Conservation (phyloP, 495 filamentous ascomycete species). For the Opeltia flavorubescens region DNA sequence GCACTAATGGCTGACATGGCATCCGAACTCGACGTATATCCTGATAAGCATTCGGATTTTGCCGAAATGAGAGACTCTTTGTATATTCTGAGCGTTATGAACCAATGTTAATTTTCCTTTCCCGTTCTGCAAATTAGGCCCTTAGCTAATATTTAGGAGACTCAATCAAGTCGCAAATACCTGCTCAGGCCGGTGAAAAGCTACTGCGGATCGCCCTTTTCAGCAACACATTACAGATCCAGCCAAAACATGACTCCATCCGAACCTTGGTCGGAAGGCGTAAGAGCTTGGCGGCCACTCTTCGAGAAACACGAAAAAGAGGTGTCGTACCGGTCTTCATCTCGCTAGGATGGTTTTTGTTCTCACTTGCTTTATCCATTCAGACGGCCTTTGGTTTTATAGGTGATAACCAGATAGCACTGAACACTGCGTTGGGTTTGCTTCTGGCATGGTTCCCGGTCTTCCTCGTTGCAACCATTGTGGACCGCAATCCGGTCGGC, state of each 20-base stretch:
- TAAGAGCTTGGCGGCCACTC: slow-evolving; percentile 14
- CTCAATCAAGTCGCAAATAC: slow-evolving; percentile 15
- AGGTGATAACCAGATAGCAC: slow-evolving; percentile 26
- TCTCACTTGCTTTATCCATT: slow-evolving; percentile 28
- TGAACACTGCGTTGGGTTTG: slow-evolving; percentile 32
- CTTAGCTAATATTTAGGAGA: slow-evolving; percentile 6
- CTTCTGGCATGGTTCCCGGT: slow-evolving; percentile 35
- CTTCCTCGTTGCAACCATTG: slow-evolving; percentile 29
- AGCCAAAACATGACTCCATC: background rate
- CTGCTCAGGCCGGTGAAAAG: slow-evolving; percentile 19
- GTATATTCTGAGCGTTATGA: slow-evolving; percentile 30
- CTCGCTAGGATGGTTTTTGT: slow-evolving; percentile 20
- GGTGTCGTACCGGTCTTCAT: slow-evolving; percentile 25
- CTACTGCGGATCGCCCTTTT: slow-evolving; percentile 25
- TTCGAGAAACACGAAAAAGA: slow-evolving; percentile 17
- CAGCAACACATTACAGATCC: slow-evolving; percentile 20
- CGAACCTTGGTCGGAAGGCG: slow-evolving; percentile 9
- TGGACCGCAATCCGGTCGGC: slow-evolving; percentile 34
- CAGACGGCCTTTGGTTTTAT: slow-evolving; percentile 27
- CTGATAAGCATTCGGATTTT: slow-evolving; percentile 19
- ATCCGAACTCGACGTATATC: slow-evolving; percentile 16
- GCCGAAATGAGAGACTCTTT: slow-evolving; percentile 28
- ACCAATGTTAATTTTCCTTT: slow-evolving; percentile 19
- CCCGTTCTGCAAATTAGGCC: background rate
- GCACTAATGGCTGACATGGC: slow-evolving; percentile 34